Base-by-base conservation (phyloP, 345 rosid genomes). In the Gossypium stocksii region DNA sequence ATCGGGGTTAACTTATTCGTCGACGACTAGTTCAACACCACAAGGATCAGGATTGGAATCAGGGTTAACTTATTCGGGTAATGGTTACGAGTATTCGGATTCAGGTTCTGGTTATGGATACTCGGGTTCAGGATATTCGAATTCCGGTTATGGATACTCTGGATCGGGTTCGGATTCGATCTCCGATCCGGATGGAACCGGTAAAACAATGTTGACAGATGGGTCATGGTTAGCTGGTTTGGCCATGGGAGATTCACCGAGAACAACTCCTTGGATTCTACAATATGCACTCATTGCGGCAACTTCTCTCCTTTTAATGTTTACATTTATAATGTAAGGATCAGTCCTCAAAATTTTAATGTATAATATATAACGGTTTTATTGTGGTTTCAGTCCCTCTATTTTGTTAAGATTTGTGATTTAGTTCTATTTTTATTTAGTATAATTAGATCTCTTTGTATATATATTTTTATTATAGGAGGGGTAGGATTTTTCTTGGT, bases 161-260 rank as follows among this genome's bases (percentile, higher is more conserved):
- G 15, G 54, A 16, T 15, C n/a, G 9, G 8, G 56, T 22, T 20
- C 60, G 2, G 15, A 11, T 56, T 56, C 60, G 23, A 56, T 12
- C 27, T n/a, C 27, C 9, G 25, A 56, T 8, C 23, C 23, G 10
- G 60, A 12, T 9, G 27, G 27, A 2, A 8, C 60, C 2, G 85
- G 91, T 12, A 81, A 79, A 74, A 75, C 96, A 2, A 77, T 88
- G 86, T 64, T 93, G 59, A 86, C 87, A 13, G 98, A 93, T 41
- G 97, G 91, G 22, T 87, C 98, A 6, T 93, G 94, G 90, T 72
- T 94, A 79, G 97, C 95, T 62, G 95, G 97, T 78, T 80, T 94
- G 70, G 98, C 97, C 66, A 86, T 92, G 97, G 98, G 97, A 60
- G 88, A 82, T 54, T 85, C 98, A 1, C 25, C 76, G 60, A 78